A percentile compares a stretch with the other conserved stretches of the same genome.
phyloP scores from a whole-genome alignment of 768 basidiomycete genomes.

The Termitomyces eurrhizus region DNA sequence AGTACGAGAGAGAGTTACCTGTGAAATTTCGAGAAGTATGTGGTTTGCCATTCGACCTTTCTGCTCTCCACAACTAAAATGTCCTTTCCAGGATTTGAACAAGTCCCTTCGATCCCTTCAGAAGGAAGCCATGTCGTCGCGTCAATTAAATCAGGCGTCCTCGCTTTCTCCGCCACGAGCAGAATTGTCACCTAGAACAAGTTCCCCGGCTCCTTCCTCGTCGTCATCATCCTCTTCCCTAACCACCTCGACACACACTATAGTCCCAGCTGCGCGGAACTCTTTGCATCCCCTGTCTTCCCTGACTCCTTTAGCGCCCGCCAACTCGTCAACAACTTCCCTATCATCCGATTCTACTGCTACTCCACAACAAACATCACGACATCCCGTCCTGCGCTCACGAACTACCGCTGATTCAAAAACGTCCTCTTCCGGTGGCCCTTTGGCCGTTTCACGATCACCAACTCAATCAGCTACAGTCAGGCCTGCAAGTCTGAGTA shows the following conservation, averaged over 20 bases:
- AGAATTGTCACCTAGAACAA: conserved; percentile 32
- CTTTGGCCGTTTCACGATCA: conserved; percentile 15
- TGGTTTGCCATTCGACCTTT: conserved; percentile 3
- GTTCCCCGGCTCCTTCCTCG: conserved; percentile 51
- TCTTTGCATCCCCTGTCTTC: conserved; percentile 20
- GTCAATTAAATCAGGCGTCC: conserved; percentile 22
- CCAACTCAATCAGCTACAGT: conserved; percentile 16
- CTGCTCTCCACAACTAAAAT: conserved; percentile 7
- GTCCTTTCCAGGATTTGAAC: conserved; percentile 31
- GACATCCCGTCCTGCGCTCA: conserved; percentile 16
- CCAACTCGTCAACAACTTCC: conserved; percentile 33
- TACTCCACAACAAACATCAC: conserved; percentile 23
- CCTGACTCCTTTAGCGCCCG: conserved; percentile 22
- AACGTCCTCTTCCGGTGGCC: conserved; percentile 10
- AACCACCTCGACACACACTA: conserved; percentile 69
- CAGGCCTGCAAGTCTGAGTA: conserved; percentile 23
- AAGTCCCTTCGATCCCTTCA: conserved; percentile 38
- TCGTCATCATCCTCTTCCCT: conserved; percentile 66
- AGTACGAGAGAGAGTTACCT: conserved; percentile 66
- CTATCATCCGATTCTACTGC: conserved; percentile 36
- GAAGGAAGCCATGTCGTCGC: conserved; percentile 31
- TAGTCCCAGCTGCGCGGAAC: conserved; percentile 45
- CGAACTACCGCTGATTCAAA: conserved; percentile 19
- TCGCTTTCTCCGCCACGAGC: conserved; percentile 18
- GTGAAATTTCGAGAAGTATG: conserved; percentile 49